These are phyloP conservation scores for Amesomyces nigricolor DNA, from an alignment of 2,329 filamentous ascomycete species.

Conservation along the genomic window DNA sequence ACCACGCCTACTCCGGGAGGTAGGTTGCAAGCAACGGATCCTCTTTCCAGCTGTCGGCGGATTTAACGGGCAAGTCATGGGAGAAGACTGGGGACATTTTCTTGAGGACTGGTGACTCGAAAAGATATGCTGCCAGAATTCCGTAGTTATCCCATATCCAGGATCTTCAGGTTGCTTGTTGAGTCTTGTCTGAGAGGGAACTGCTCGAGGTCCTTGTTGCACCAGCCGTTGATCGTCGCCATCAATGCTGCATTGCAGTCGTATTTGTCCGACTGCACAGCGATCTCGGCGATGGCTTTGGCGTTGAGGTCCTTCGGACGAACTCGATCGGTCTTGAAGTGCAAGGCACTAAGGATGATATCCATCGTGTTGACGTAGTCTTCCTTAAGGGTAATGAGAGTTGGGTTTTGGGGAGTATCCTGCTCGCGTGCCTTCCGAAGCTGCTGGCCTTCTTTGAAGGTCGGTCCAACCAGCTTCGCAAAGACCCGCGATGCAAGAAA, in stretches of 20 bases:
- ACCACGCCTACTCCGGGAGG: neutral
- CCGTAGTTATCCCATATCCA: slow-evolving; percentile 4
- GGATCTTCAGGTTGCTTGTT: neutral
- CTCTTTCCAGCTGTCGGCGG: neutral
- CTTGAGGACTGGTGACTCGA: neutral
- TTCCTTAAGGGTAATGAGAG: neutral
- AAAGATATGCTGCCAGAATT: slow-evolving; percentile 4
- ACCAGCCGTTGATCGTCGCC: neutral
- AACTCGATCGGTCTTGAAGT: neutral
- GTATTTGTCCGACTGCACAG: slow-evolving; percentile 4
- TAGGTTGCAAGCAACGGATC: neutral
- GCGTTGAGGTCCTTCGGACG: neutral
- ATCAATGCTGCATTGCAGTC: neutral
- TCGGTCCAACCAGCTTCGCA: neutral
- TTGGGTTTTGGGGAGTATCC: neutral
- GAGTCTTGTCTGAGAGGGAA: neutral
- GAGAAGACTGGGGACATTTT: neutral
- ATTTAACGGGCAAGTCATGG: neutral
- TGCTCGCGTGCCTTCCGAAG: neutral
- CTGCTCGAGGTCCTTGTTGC: neutral
- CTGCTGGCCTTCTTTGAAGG: neutral
- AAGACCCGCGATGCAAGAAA: neutral
- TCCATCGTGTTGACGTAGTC: slow-evolving; percentile 2
- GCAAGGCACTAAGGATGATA: slow-evolving; percentile 2
- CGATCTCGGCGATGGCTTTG: neutral